These are phyloP conservation scores for Magnolia officinalis DNA, from an alignment of 164 flowering plant genomes.

Conservation along the genomic window DNA sequence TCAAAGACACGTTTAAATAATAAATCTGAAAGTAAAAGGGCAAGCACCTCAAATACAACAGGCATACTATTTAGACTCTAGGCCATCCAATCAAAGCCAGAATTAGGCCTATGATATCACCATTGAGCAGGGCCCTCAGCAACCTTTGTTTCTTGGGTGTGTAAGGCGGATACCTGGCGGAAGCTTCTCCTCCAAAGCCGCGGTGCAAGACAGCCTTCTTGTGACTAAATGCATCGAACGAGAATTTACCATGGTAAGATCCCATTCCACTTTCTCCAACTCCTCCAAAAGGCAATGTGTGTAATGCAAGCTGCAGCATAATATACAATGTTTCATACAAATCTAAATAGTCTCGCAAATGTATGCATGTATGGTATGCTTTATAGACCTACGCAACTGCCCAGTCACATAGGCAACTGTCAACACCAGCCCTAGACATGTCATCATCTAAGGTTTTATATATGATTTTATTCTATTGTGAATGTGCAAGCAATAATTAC, in stretches of 20 bases:
- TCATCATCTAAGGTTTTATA: neutral
- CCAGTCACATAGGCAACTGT: neutral
- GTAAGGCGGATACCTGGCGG: constrained; percentile 86
- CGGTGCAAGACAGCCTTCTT: constrained; percentile 67
- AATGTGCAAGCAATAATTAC: too few species aligned
- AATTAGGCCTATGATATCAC: constrained; percentile 26
- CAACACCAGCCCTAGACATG: neutral
- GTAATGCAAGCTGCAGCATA: constrained; percentile 53
- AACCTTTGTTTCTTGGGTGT: constrained; percentile 50
- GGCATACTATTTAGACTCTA: constrained; percentile 4
- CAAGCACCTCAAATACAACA: neutral
- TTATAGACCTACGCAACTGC: neutral
- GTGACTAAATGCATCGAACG: constrained; percentile 87
- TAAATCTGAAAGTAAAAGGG: neutral
- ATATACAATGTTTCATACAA: constrained; percentile 27
- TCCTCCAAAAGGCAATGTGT: constrained; percentile 76
- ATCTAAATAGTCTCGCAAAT: constrained; percentile 7
- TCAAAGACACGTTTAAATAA: neutral
- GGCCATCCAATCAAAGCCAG: constrained; percentile 31
- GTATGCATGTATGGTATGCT: neutral
- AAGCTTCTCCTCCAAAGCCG: constrained; percentile 46
- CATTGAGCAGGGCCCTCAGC: constrained; percentile 34
- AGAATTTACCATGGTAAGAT: constrained; percentile 84
- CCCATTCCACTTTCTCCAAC: constrained; percentile 88
- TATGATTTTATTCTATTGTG: too few species aligned